Base-by-base conservation (phyloP, 108 stramenopile genomes). In the Asterionellopsis glacialis region DNA sequence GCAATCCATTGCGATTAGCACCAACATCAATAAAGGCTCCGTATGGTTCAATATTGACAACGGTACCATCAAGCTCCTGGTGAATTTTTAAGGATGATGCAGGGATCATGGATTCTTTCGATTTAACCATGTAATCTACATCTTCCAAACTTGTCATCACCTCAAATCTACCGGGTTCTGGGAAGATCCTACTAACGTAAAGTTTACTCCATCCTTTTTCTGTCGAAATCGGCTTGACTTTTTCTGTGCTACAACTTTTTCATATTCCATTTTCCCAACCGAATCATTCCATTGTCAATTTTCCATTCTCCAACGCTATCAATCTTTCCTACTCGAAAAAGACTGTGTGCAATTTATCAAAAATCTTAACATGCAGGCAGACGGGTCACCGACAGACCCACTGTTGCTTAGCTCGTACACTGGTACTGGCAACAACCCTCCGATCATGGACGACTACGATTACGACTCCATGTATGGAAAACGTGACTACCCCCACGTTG, bases 11-110 rank as follows among this genome's bases (percentile, higher is more conserved):
- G 62, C 85, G 73, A 77, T 87, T 87, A 9, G 85, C 89, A 61
- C 84, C 85, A 9, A 91, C 80, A 68, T 87, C 82, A 41, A 91
- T 65, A 2, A 87, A 70, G 1, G 75, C 81, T 16, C 89, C 89
- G 63, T 83, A 91, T 0, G 77, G 74, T n/a, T 65, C 64, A 11
- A 91, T 57, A 14, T 73, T 67, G 33, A 59, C 61, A 16, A 91
- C 77, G 18, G 53, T 60, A 12, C 89, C 89, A 10, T 43, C 50
- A 13, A 91, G 51, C 52, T 72, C 64, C 40, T 79, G 68, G 4
- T 75, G 73, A 13, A 42, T 19, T 43, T 41, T 56, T 24, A 91
- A 61, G 11, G 57, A 59, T 1, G 85, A 81, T 15, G 73, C 83
- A 10, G 68, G 54, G 45, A 51, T 33, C 9, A 43, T 24, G 18